Evolutionary conservation across 495 filamentous ascomycete genomes (phyloP).

Genomic region (Penicillium cataractarum): DNA sequence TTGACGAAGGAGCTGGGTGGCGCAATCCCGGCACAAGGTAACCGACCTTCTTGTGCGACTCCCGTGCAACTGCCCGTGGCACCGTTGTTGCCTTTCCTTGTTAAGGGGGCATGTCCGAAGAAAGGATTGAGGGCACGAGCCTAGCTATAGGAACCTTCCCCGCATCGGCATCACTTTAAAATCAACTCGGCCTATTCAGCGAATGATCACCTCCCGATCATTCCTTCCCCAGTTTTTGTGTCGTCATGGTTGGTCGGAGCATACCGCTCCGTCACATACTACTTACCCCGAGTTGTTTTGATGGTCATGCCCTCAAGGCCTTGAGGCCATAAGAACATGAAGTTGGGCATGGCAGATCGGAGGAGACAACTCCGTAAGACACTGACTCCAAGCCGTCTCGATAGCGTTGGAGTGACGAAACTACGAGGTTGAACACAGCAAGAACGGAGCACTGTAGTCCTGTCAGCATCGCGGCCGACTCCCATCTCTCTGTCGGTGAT

Average conservation of each 20-base stretch:
- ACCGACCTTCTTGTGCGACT: neutral
- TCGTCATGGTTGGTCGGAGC: constrained; percentile 25
- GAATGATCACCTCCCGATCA: constrained; percentile 10
- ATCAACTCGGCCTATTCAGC: constrained; percentile 18
- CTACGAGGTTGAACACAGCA: neutral
- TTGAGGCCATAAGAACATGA: neutral
- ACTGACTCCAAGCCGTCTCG: neutral
- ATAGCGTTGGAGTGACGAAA: neutral
- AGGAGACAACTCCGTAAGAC: neutral
- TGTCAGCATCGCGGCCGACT: constrained; percentile 3
- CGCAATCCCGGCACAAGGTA: neutral
- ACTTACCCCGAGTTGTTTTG: neutral
- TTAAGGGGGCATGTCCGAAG: neutral
- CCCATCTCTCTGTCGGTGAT: neutral
- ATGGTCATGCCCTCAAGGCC: neutral
- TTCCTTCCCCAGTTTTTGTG: constrained; percentile 12
- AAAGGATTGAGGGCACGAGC: neutral
- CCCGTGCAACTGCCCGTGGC: neutral
- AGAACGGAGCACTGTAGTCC: constrained; percentile 30
- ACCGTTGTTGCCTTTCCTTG: neutral
- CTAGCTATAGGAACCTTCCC: constrained; percentile 17
- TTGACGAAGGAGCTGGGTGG: neutral
- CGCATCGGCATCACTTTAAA: constrained; percentile 21
- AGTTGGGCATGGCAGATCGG: neutral
- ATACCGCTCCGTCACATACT: constrained; percentile 22